Conservation (phyloP, 75 land plant genomes). For the Picea glauca region DNA sequence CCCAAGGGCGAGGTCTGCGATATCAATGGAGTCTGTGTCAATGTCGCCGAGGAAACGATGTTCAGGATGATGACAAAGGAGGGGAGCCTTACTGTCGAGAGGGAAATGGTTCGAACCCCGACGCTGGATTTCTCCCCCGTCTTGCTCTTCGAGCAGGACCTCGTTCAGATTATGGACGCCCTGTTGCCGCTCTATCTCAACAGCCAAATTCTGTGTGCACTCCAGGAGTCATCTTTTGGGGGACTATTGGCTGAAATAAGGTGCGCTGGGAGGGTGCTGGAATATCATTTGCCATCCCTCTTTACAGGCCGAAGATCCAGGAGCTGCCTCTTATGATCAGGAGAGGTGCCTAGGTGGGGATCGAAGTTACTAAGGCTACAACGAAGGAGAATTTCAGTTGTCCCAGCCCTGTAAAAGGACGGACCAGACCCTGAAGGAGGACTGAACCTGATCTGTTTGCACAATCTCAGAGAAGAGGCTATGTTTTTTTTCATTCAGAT, state of each 20-base stretch:
- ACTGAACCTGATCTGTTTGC: too few species aligned
- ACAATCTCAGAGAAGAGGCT: too few species aligned
- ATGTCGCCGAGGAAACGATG: slow-evolving; percentile 66
- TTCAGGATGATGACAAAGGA: slow-evolving; percentile 58
- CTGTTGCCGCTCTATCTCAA: slow-evolving; percentile 13
- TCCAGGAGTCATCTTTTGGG: slow-evolving; percentile 59
- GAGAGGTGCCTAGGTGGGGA: too few species aligned
- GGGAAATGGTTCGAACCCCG: neutral
- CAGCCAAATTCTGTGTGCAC: slow-evolving; percentile 59
- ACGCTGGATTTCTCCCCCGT: slow-evolving; percentile 37
- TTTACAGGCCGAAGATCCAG: too few species aligned
- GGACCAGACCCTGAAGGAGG: too few species aligned
- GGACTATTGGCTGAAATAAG: slow-evolving; percentile 19
- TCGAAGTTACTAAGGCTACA: too few species aligned
- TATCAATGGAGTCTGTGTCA: slow-evolving; percentile 55
- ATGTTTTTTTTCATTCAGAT: too few species aligned
- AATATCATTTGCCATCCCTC: too few species aligned
- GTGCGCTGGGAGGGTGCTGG: too few species aligned
- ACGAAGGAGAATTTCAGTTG: too few species aligned
- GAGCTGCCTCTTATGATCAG: too few species aligned
- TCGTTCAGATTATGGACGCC: slow-evolving; percentile 65
- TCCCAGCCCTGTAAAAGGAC: too few species aligned
- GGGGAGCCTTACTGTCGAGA: slow-evolving; percentile 50
- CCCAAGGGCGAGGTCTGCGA: slow-evolving; percentile 55
- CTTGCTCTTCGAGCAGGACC: slow-evolving; percentile 62